Percentiles rank a stretch among this genome's conserved stretches.
Conservation (phyloP, 768 basidiomycete genomes). For the Calocybe gangraenosa region DNA sequence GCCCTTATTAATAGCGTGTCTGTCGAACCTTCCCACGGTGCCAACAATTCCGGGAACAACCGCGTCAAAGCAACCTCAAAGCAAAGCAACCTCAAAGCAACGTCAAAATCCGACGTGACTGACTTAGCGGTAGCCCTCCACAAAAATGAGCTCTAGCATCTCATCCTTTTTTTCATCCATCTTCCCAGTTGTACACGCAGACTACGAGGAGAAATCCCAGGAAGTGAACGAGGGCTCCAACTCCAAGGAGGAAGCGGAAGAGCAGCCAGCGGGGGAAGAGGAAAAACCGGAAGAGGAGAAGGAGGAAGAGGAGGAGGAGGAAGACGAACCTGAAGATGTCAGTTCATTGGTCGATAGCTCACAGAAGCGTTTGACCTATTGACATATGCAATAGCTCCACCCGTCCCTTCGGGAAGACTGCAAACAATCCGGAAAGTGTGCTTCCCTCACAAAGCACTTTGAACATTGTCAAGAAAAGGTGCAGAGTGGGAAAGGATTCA, state of each 20-base stretch:
- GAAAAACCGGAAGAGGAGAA: conserved; percentile 42
- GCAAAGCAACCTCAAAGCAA: conserved; percentile 5
- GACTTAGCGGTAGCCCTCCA: no score
- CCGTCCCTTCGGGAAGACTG: conserved; percentile 77
- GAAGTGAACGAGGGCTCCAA: conserved; percentile 54
- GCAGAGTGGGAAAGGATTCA: conserved; percentile 74
- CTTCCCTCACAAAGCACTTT: conserved; percentile 73
- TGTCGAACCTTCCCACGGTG: conserved; percentile 7
- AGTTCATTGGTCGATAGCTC: conserved; percentile 26
- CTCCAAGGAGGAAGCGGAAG: conserved; percentile 53
- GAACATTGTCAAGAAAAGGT: conserved; percentile 90
- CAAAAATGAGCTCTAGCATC: conserved; percentile 36
- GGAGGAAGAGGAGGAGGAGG: conserved; percentile 54
- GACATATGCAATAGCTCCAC: conserved; percentile 42
- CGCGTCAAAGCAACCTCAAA: conserved; percentile 4
- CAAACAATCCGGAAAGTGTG: conserved; percentile 61
- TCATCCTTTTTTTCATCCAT: conserved; percentile 44
- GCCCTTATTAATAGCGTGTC: no score
- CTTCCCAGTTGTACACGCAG: conserved; percentile 39
- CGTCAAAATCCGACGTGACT: not conserved
- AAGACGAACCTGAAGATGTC: conserved; percentile 82
- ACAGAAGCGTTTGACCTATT: not conserved
- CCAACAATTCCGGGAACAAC: conserved; percentile 13
- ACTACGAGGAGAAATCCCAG: conserved; percentile 37
- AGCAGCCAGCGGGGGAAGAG: conserved; percentile 54